Percentiles rank a stretch among this genome's conserved stretches.
Evolutionary conservation across 208 protist genomes (phyloP).

Genomic region (Naegleria lovaniensis): DNA sequence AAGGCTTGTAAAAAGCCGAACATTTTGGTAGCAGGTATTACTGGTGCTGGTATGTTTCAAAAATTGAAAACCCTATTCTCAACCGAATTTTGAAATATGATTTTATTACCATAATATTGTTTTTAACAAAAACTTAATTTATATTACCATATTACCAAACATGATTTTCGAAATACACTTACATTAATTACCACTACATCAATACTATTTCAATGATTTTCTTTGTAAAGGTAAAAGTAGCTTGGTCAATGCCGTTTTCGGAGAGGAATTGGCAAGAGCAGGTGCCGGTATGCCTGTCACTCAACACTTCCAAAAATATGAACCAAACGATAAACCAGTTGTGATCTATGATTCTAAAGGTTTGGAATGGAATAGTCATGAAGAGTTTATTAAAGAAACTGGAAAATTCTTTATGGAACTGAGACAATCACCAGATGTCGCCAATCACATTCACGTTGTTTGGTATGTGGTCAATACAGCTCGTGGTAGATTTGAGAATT

Average conservation of each 20-base stretch:
- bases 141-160: too few relatives aligned
- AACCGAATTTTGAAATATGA: too few relatives aligned
- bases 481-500: constrained; percentile 16
- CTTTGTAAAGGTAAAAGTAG: constrained; percentile 13
- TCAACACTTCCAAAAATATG: constrained; percentile 29
- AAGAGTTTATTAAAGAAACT: constrained; percentile 28
- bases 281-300: constrained; percentile 23
- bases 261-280: constrained; percentile 6
- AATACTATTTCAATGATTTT: too few relatives aligned
- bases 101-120: too few relatives aligned
- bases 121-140: too few relatives aligned
- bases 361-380: constrained; percentile 7
- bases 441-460: constrained; percentile 25
- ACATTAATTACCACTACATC: too few relatives aligned
- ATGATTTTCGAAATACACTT: too few relatives aligned
- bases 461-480: constrained; percentile 27
- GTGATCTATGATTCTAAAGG: constrained; percentile 24
- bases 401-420: constrained; percentile 21
- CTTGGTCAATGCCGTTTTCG: constrained; percentile 25
- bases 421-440: constrained; percentile 15
- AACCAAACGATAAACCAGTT: constrained; percentile 5
- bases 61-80: background rate
- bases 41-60: background rate
- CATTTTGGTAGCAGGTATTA: constrained; percentile 27
- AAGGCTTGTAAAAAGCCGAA: constrained; percentile 29